Conservation (phyloP, 176 grass and related monocot species). For the Musa itinerans region DNA sequence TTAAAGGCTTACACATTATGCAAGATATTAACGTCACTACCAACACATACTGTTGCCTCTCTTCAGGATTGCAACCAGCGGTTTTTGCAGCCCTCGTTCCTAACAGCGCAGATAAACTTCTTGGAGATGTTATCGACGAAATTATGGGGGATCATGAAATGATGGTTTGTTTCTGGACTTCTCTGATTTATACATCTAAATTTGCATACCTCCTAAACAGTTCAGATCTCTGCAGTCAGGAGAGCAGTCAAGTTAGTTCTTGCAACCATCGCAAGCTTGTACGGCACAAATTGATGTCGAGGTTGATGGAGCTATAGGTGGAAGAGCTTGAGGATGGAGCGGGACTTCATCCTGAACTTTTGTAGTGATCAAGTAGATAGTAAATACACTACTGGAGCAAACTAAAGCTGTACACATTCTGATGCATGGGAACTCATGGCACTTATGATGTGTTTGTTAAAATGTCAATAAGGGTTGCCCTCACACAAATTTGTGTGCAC, state of each 20-base stretch:
- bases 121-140: constrained; percentile 73
- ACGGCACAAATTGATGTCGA: too few relatives aligned
- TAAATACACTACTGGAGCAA: too few relatives aligned
- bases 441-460: too few relatives aligned
- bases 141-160: constrained; percentile 91
- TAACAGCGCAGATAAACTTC: constrained; percentile 75
- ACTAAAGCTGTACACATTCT: too few relatives aligned
- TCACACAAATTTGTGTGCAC: too few relatives aligned
- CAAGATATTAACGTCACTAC: neutral
- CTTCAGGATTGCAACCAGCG: constrained; percentile 57
- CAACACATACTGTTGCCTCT: neutral
- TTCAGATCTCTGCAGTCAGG: constrained; percentile 37
- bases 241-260: constrained; percentile 29
- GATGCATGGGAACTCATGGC: too few relatives aligned
- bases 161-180: constrained; percentile 46
- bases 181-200: too few relatives aligned
- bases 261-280: too few relatives aligned
- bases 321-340: neutral
- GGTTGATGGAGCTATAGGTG: too few relatives aligned
- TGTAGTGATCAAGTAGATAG: too few relatives aligned
- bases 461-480: too few relatives aligned
- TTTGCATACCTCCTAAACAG: neutral
- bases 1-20: too few relatives aligned
- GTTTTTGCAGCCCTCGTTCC: constrained; percentile 96
- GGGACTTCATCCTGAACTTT: neutral